Percentiles rank a stretch among this genome's conserved stretches.
These are phyloP conservation scores for Senecio squalidus DNA, from an alignment of 140 eudicot genomes.

Conservation along the genomic window DNA sequence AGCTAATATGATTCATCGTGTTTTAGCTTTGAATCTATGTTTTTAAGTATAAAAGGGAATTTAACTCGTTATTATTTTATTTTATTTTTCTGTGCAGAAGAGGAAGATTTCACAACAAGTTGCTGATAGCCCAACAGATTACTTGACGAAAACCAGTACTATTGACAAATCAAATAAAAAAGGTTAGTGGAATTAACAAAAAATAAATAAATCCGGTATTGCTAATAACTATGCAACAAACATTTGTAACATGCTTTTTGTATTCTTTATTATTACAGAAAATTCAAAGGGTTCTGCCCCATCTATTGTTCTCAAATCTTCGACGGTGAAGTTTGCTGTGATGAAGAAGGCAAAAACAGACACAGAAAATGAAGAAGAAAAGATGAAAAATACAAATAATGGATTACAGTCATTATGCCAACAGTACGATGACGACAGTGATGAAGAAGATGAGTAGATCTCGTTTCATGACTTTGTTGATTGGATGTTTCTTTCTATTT, in stretches of 20 bases:
- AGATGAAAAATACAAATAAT: slow-evolving; percentile 1
- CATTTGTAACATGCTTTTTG: no score
- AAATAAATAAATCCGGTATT: no score
- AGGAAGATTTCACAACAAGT: slow-evolving; percentile 13
- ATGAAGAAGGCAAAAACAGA: slow-evolving; percentile 29
- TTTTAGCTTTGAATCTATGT: slow-evolving; percentile 1
- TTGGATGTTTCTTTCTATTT: no score
- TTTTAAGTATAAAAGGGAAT: slow-evolving; percentile 1
- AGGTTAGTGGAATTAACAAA: slow-evolving; percentile 9
- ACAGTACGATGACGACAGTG: slow-evolving; percentile 33
- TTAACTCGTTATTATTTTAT: not conserved
- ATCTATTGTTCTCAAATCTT: slow-evolving; percentile 28
- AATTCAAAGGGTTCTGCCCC: slow-evolving; percentile 21
- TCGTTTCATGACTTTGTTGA: no score
- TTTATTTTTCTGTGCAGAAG: slow-evolving; percentile 21
- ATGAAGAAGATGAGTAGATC: no score
- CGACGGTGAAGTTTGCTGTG: slow-evolving; percentile 30
- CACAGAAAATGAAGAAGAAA: slow-evolving; percentile 4
- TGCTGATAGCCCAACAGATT: slow-evolving; percentile 30
- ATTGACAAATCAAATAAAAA: slow-evolving; percentile 12
- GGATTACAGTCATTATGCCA: slow-evolving; percentile 37
- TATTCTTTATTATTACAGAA: slow-evolving; percentile 10
- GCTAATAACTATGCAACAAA: not conserved
- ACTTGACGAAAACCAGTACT: slow-evolving; percentile 11
- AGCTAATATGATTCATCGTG: no score